Conservation (phyloP, 257 asterid species). For the Orobanche coerulescens region DNA sequence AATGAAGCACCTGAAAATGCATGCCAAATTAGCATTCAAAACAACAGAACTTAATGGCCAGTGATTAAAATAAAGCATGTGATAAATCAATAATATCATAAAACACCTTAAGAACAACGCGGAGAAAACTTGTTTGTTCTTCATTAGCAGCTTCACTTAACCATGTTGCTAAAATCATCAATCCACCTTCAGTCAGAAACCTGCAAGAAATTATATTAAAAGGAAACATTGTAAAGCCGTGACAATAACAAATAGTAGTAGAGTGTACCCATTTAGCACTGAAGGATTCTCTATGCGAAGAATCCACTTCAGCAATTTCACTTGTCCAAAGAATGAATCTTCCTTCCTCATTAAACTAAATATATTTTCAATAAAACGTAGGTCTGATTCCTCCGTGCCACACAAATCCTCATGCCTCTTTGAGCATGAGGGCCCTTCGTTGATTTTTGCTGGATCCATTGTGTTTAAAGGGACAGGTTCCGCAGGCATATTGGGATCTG, state of each 20-base stretch:
- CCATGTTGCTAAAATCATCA: conserved; percentile 93
- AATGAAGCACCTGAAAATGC: conserved; percentile 63
- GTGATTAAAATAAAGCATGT: conserved; percentile 1
- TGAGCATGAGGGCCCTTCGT: conserved; percentile 56
- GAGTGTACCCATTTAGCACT: conserved; percentile 60
- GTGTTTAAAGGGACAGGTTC: conserved; percentile 61
- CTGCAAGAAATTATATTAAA: conserved; percentile 34
- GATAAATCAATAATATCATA: neutral
- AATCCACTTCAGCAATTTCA: conserved; percentile 81
- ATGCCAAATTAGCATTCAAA: conserved; percentile 22
- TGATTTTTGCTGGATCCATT: conserved; percentile 40
- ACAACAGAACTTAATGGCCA: conserved; percentile 5
- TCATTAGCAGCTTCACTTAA: conserved; percentile 81
- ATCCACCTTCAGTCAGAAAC: conserved; percentile 81
- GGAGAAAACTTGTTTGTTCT: conserved; percentile 83
- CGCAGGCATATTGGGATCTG: conserved; percentile 35
- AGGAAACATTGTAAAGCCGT: conserved; percentile 7
- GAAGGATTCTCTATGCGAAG: conserved; percentile 60
- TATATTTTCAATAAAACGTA: conserved; percentile 53
- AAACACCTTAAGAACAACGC: conserved; percentile 63
- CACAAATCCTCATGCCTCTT: conserved; percentile 43
- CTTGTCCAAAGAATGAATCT: conserved; percentile 84
- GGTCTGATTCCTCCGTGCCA: conserved; percentile 55
- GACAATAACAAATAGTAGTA: conserved; percentile 12
- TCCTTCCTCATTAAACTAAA: conserved; percentile 77